Percentiles rank a stretch among this genome's conserved stretches.
phyloP scores from a whole-genome alignment of 2,329 filamentous ascomycete species.

The Phyllosticta capitalensis region DNA sequence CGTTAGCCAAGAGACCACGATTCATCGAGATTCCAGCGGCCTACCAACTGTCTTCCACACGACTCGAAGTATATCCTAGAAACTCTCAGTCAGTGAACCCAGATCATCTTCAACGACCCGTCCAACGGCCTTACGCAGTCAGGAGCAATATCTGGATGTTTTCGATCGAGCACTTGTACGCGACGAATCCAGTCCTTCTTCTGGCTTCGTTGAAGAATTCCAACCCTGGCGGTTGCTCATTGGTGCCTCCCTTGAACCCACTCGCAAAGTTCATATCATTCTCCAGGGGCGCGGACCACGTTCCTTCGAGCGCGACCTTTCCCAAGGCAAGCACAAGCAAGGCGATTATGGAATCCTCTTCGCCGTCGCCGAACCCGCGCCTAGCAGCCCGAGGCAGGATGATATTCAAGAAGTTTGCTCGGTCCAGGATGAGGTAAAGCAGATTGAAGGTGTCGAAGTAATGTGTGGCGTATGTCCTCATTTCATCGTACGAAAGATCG shows the following conservation, averaged over 20 bases:
- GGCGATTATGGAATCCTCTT: conserved; percentile 42
- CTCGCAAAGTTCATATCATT: conserved; percentile 32
- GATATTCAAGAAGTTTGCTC: conserved; percentile 3
- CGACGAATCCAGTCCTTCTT: conserved; percentile 48
- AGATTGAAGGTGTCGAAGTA: conserved; percentile 13
- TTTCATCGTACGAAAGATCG: conserved; percentile 7
- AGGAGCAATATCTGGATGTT: conserved; percentile 51
- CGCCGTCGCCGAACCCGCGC: conserved; percentile 42
- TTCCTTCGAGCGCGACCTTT: conserved; percentile 46
- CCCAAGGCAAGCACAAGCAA: conserved; percentile 51
- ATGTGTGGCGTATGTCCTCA: conserved; percentile 8
- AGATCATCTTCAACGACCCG: neutral
- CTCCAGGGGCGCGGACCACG: conserved; percentile 38
- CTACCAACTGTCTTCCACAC: conserved; percentile 43
- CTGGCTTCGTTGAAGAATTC: conserved; percentile 54
- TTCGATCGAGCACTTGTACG: conserved; percentile 47
- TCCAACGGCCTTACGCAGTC: conserved; percentile 37
- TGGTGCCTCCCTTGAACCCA: conserved; percentile 44
- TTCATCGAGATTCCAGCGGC: conserved; percentile 13
- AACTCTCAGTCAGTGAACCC: neutral
- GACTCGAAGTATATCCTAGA: conserved; percentile 41
- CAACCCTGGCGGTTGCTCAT: conserved; percentile 45
- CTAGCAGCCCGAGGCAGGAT: conserved; percentile 27
- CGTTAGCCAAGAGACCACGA: neutral
- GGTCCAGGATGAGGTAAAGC: conserved; percentile 11